Evolutionary conservation across 768 basidiomycete species (phyloP), one percentile per base, ranked within the genome.

Genomic region (Pleurotus cornucopiae): DNA sequence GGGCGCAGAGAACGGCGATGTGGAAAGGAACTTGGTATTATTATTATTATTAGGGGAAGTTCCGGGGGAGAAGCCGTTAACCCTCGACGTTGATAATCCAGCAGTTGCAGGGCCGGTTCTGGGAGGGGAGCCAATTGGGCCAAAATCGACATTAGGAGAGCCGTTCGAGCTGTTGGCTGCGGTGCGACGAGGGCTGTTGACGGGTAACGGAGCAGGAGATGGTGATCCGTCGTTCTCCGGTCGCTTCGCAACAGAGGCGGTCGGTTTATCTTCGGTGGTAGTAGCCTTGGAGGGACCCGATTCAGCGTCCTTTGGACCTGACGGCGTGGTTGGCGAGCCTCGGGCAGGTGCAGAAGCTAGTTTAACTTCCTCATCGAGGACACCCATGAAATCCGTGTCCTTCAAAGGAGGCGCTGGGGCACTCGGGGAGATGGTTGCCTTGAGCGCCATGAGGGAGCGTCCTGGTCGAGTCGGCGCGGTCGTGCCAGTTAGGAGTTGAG

Each of bases 101-200:
- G 60, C 57, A 43, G 62, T 55, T 16, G 69, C 65, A 34, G 30
- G 30, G 30, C 30, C 30, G 40, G 73, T 72, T 49, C 70, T 79
- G 1, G 91, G 87, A 6, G 90, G 88, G 2, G 89, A 90, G 2
- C 91, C 91, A 58, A 93, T 91, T 13, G 91, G 89, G 6, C 91
- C 91, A 62, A 89, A 86, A 65, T 89, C 89, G 46, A 74, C 65
- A 41, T 72, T 64, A 51, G 73, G 67, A 34, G 76, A 60, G 13
- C 49, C 41, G 20, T 52, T 47, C 4, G 51, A 41, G 34, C 20
- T 39, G 46, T 66, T 64, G 12, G 73, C 69, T 6, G 71, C 67
- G 45, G 78, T 70, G 23, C 77, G 72, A 38, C 82, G 83, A 11
- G 82, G 60, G 4, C 54, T 55, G 26, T 49, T 56, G 18, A 58